A percentile compares a stretch with the other conserved stretches of the same genome.
phyloP scores from a whole-genome alignment of 768 basidiomycete genomes.

The Candolleomyces eurysporus region DNA sequence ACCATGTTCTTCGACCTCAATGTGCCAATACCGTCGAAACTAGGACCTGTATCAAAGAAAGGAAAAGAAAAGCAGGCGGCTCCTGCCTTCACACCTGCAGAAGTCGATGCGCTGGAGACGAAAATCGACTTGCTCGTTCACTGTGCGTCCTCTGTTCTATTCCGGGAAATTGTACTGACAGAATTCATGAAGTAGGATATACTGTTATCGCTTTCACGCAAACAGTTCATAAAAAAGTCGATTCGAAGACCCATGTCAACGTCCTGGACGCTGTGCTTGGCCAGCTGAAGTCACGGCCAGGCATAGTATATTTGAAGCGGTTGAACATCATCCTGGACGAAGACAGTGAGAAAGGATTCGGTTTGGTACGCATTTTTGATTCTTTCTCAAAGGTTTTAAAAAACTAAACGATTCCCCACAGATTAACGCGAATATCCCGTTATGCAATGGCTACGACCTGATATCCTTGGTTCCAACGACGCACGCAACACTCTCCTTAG shows the following conservation, averaged over 20 bases:
- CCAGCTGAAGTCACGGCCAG: conserved; percentile 56
- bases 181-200: conserved; percentile 70
- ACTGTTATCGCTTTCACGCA: conserved; percentile 78
- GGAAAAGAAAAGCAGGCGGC: conserved; percentile 54
- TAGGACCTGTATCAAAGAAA: conserved; percentile 45
- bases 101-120: conserved; percentile 57
- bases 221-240: conserved; percentile 67
- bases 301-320: conserved; percentile 68
- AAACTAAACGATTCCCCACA: conserved; percentile 22
- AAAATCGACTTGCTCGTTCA: conserved; percentile 70
- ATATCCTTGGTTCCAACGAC: conserved; percentile 77
- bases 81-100: conserved; percentile 48
- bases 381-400: too few relatives aligned
- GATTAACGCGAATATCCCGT: conserved; percentile 67
- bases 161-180: conserved; percentile 7
- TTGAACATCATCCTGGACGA: conserved; percentile 80
- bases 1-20: conserved; percentile 70
- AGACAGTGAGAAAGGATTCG: conserved; percentile 84
- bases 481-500: conserved; percentile 66
- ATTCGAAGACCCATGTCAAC: conserved; percentile 68
- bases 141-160: conserved; percentile 44
- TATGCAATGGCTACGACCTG: conserved; percentile 71
- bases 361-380: too few relatives aligned
- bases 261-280: conserved; percentile 55
- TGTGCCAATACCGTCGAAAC: conserved; percentile 44